Base-by-base conservation (phyloP, 176 grass and related monocot genomes). In the Elaeis guineensis region DNA sequence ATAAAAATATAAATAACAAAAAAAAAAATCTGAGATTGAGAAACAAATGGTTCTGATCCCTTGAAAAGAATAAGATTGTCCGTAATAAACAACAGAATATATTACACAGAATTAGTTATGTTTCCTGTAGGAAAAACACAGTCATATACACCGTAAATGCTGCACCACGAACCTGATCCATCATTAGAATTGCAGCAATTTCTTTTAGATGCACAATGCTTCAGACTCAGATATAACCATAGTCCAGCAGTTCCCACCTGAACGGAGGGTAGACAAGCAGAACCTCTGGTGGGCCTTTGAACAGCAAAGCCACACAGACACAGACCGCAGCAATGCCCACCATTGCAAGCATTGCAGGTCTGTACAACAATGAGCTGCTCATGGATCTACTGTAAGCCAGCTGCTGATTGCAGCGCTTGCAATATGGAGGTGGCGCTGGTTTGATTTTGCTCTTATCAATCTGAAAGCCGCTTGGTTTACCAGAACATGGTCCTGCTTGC, bases 271-370 rank as follows among this genome's bases (percentile, higher is more conserved):
- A 83, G 48, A 56, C 69, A 26, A 29, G 72, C 50, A 57, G 25
- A 6, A 90, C 72, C 7, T 62, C 29, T 0, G 87, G 92, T 0
- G 72, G 83, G 25, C 83, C 82, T 75, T 90, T 83, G 58, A 96
- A 74, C 49, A 96, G 63, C 59, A 96, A 26, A 15, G 83, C 87
- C 9, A 96, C 72, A 49, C 92, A 96, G n/a, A 96, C 87, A 69
- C 87, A 96, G 12, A 96, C 92, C 21, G 87, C 75, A 1, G 92
- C 83, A 60, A 96, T 82, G 59, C 78, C 70, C 9, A 90, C 57
- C 75, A 90, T 53, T 54, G 75, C 79, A 64, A 96, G 74, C 68
- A 96, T 67, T 3, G 48, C 67, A 19, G 83, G 72, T 75, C 80
- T 87, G 72, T 62, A 73, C 5, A 82, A 63, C 69, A 96, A 54